A percentile compares a stretch with the other conserved stretches of the same genome.
phyloP scores from a whole-genome alignment of 179 eudicot species.

The Spergularia azorica region DNA sequence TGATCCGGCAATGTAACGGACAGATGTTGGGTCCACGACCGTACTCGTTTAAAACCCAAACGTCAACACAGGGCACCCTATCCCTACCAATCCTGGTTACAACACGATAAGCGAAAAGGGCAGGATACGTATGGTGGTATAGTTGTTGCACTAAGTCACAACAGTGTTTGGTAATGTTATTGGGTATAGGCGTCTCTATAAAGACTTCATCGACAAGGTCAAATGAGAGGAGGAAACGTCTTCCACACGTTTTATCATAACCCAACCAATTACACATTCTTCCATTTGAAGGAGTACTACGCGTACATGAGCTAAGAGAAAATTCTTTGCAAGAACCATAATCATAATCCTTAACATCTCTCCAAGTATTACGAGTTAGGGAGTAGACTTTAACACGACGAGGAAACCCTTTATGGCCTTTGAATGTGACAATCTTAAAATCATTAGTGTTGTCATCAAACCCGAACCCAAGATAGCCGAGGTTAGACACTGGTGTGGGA shows the following conservation, averaged over 20 bases:
- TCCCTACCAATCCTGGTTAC: no score
- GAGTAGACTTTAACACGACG: not conserved
- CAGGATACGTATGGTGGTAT: not conserved
- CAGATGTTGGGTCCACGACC: conserved; percentile 1
- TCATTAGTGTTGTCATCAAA: not conserved
- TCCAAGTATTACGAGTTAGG: conserved; percentile 1
- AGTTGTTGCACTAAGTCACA: not conserved
- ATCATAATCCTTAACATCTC: not conserved
- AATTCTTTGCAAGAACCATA: no score
- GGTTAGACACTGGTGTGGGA: no score
- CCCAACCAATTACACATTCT: conserved; percentile 1
- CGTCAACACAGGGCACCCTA: not conserved
- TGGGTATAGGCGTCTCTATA: not conserved
- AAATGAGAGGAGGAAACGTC: not conserved
- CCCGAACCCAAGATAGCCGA: not conserved
- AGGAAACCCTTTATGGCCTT: not conserved
- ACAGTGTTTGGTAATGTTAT: not conserved
- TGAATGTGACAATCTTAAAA: not conserved
- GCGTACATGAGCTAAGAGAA: no score
- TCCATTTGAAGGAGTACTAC: not conserved
- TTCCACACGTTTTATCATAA: no score
- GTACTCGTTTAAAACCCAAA: conserved; percentile 1
- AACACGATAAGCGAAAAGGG: not conserved
- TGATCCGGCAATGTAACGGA: not conserved
- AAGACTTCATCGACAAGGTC: not conserved